Evolutionary conservation across 2,329 filamentous ascomycete species (phyloP).

Genomic region (Thelonectria discophora): DNA sequence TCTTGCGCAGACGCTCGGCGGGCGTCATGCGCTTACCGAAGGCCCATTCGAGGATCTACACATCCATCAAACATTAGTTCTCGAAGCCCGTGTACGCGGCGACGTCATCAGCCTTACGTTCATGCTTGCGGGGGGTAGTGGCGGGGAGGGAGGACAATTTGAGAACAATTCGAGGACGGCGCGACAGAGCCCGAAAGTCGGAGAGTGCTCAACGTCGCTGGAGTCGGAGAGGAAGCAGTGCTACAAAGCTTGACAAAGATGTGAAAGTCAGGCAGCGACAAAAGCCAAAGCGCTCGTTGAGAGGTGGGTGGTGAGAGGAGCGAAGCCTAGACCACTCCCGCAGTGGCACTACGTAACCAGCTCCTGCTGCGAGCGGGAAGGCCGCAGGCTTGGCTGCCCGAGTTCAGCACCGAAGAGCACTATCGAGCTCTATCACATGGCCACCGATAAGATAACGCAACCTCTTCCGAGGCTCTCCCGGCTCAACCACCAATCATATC

Average conservation of each 20-base stretch:
- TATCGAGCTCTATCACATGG: conserved; percentile 19
- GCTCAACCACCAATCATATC: conserved; percentile 42
- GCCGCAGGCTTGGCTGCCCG: conserved; percentile 7
- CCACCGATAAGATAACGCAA: conserved; percentile 41
- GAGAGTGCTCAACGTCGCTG: background rate
- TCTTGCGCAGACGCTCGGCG: conserved; percentile 88
- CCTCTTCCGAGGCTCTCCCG: conserved; percentile 40
- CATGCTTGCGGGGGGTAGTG: conserved; percentile 37
- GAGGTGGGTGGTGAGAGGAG: conserved; percentile 33
- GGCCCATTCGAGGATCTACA: conserved; percentile 95
- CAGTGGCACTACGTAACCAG: conserved; percentile 30
- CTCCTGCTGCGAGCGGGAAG: background rate
- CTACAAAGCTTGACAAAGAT: conserved; percentile 9
- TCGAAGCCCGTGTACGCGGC: conserved; percentile 24
- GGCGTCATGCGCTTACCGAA: conserved; percentile 99
- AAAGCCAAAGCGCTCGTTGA: conserved; percentile 25
- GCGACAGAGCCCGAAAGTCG: background rate
- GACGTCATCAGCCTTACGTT: conserved; percentile 41
- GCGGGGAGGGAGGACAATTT: conserved; percentile 11
- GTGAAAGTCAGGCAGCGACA: conserved; percentile 33
- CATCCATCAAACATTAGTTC: conserved; percentile 29
- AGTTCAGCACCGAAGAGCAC: conserved; percentile 10
- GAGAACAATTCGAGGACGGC: background rate
- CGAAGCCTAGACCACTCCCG: conserved; percentile 22
- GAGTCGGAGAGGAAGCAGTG: conserved; percentile 1